phyloP scores from a whole-genome alignment of 2,329 filamentous ascomycete species.

The Epichloe gansuensis region DNA sequence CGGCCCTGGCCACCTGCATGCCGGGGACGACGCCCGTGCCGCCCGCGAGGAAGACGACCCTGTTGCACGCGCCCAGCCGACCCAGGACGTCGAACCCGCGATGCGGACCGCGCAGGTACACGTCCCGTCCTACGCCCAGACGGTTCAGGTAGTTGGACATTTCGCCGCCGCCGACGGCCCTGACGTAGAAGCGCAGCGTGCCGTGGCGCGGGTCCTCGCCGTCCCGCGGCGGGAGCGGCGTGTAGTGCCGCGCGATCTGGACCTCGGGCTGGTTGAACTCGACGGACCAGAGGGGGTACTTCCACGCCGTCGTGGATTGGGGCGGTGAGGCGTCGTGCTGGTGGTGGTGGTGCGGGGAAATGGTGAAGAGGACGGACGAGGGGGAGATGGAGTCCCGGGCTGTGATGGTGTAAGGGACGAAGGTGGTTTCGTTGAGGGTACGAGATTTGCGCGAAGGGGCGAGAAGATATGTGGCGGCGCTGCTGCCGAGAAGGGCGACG shows the following conservation, averaged over 20 bases:
- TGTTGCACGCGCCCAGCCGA: constrained; percentile 17
- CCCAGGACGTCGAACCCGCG: constrained; percentile 45
- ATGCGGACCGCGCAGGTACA: constrained; percentile 71
- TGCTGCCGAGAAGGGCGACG: constrained; percentile 12
- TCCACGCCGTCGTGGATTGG: constrained; percentile 15
- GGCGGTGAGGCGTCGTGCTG: constrained; percentile 15
- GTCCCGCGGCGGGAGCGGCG: constrained; percentile 54
- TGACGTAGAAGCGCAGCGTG: constrained; percentile 59
- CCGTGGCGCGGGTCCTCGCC: constrained; percentile 21
- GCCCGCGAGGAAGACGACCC: constrained; percentile 76
- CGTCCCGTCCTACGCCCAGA: constrained; percentile 44
- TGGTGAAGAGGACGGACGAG: constrained; percentile 55
- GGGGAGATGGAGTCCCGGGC: constrained; percentile 49
- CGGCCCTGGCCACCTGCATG: constrained; percentile 59
- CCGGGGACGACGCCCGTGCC: constrained; percentile 89
- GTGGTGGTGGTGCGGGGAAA: constrained; percentile 28
- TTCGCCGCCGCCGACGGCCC: constrained; percentile 68
- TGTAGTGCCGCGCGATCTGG: constrained; percentile 86
- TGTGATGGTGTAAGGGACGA: constrained; percentile 53
- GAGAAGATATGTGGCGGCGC: constrained; percentile 14
- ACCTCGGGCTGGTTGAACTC: constrained; percentile 91
- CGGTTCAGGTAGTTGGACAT: constrained; percentile 70
- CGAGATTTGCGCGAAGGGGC: constrained; percentile 12
- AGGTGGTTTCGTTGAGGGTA: constrained; percentile 44
- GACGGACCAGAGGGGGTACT: constrained; percentile 65